These are phyloP conservation scores for Cladophialophora immunda DNA, from an alignment of 2,329 filamentous ascomycete species.

Conservation along the genomic window DNA sequence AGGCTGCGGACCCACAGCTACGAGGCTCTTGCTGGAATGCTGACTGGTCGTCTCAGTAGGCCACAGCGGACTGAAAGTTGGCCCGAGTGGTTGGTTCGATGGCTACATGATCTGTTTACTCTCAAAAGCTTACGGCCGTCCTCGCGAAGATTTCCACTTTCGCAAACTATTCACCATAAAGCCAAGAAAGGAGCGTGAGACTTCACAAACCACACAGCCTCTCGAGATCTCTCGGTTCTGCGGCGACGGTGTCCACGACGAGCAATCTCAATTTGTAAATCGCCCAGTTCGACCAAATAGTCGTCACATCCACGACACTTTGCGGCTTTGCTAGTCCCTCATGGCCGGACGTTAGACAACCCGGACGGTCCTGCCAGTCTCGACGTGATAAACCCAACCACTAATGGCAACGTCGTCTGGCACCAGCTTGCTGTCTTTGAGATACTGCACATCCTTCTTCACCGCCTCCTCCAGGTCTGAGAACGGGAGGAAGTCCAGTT, in stretches of 20 bases:
- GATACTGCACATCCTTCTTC: conserved; percentile 69
- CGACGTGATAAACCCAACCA: conserved; percentile 81
- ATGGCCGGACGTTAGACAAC: conserved; percentile 49
- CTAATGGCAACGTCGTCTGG: conserved; percentile 68
- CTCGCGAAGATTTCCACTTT: background rate
- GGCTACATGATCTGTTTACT: background rate
- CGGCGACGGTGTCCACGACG: no score
- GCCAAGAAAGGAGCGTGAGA: background rate
- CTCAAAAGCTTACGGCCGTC: background rate
- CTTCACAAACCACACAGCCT: background rate
- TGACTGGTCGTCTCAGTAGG: background rate
- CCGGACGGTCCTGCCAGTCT: conserved; percentile 70
- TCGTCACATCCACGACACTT: no score
- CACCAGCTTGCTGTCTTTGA: conserved; percentile 68
- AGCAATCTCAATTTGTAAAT: no score
- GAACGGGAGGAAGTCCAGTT: conserved; percentile 73
- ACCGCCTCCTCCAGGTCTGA: conserved; percentile 70
- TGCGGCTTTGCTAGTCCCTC: no score
- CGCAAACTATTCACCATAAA: background rate
- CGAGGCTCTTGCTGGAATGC: background rate
- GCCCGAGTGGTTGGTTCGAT: background rate
- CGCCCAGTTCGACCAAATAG: no score
- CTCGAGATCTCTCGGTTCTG: no score
- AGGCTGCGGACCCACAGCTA: background rate
- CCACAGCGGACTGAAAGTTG: background rate